Conservation (phyloP, 495 filamentous ascomycete genomes). For the Hypoxylon intermedium region DNA sequence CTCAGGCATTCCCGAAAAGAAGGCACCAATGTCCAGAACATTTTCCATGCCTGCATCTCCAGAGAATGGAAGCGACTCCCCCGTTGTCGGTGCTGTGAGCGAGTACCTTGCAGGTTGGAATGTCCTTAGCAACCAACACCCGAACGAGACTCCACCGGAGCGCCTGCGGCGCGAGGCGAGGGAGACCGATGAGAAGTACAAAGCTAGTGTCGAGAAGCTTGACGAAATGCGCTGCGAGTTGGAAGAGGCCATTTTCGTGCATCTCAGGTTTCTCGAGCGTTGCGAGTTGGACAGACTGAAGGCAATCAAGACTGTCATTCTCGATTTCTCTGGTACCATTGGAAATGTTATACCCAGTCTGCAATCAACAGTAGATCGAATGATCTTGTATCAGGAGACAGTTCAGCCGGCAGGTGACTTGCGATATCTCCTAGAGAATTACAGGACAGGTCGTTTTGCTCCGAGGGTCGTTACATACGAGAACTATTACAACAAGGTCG, state of each 20-base stretch:
- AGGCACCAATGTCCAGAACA: constrained; percentile 70
- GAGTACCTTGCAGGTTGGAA: constrained; percentile 93
- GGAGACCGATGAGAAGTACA: constrained; percentile 94
- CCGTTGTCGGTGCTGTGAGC: constrained; percentile 75
- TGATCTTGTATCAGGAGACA: constrained; percentile 99
- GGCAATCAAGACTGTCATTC: constrained; percentile 95
- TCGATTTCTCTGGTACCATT: constrained; percentile 97
- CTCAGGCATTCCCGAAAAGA: constrained; percentile 87
- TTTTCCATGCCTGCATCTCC: constrained; percentile 63
- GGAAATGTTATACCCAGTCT: constrained; percentile 97
- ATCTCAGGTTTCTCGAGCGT: constrained; percentile 95
- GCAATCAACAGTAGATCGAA: constrained; percentile 93
- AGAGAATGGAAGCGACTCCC: constrained; percentile 69
- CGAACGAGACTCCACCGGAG: constrained; percentile 86
- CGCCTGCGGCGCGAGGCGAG: constrained; percentile 85
- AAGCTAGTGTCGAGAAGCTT: constrained; percentile 79
- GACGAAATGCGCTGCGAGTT: constrained; percentile 90
- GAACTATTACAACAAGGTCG: constrained; percentile 98
- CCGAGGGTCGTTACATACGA: constrained; percentile 95
- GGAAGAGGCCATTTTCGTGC: constrained; percentile 91
- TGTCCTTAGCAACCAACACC: constrained; percentile 81
- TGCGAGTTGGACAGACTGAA: constrained; percentile 96
- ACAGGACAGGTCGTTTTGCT: constrained; percentile 89
- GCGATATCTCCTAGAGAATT: constrained; percentile 96
- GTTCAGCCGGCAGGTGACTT: constrained; percentile 91